Base-by-base conservation (phyloP, 805 yeast genomes). In the Pichia rugopelliculosa region DNA sequence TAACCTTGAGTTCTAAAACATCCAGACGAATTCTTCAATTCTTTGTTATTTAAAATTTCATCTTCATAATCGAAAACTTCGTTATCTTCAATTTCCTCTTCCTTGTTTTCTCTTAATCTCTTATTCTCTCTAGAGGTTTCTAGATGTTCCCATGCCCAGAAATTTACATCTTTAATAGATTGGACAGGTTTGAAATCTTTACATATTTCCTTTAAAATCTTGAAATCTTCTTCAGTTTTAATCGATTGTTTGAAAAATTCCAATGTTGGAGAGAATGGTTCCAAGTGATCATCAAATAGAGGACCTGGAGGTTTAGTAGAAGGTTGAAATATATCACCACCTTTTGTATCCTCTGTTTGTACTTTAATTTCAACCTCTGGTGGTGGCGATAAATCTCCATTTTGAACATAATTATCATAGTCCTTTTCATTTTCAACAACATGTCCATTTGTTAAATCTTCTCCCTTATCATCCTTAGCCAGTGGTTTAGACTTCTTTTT, bases 1-100 rank as follows among this genome's bases (percentile, higher is more conserved):
- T 82, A 87, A 0, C 96, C 95, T 48, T 82, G 79, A 34, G 89
- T 80, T 57, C 78, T 76, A 57, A 84, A 84, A 1, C 86, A 73
- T 0, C 89, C 87, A 0, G 82, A 67, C 0, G 53, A 47, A 45
- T 75, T 77, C 39, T 68, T 71, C 39, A 75, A 56, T 1, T 43
- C 44, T 13, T 53, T 41, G 42, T 61, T 61, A 6, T 36, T 33
- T 6, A 52, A 37, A 22, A 55, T 52, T 39, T 59, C 68, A 23
- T 63, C 59, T n/a, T 59, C 65, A 50, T 59, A 60, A 12, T 56
- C 58, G 37, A 50, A 45, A 15, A 50, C 51, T 8, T 64, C 71
- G n/a, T 49, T 42, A 17, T 60, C 64, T 20, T 56, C 63, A n/a
- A 30, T 45, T 17, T 52, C 49, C n/a, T 56, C 57, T 10, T 52